A percentile compares a stretch with the other conserved stretches of the same genome.
Evolutionary conservation across 163 green algal species (phyloP).

Genomic region (Chlorella variabilis): DNA sequence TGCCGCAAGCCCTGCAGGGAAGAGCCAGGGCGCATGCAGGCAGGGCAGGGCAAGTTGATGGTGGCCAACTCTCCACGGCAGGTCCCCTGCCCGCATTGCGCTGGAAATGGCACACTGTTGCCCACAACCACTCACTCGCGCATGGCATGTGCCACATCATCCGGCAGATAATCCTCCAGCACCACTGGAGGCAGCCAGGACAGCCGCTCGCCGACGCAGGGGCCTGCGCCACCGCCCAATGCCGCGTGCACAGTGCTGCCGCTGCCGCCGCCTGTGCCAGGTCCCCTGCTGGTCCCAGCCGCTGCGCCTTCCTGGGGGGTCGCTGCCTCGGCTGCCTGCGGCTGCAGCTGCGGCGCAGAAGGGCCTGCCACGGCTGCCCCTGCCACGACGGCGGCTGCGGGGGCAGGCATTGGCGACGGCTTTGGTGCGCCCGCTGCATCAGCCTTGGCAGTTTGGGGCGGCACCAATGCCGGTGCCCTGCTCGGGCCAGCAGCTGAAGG

Average conservation of each 20-base stretch:
- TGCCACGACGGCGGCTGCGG: not conserved
- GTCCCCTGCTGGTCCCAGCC: not conserved
- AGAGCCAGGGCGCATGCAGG: not conserved
- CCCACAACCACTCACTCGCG: not conserved
- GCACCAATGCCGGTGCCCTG: too few relatives aligned
- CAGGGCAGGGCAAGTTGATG: not conserved
- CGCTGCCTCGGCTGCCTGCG: not conserved
- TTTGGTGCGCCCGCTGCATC: too few relatives aligned
- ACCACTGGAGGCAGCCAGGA: not conserved
- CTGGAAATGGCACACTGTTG: too few relatives aligned
- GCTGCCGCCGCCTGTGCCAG: not conserved
- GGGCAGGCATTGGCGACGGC: not conserved
- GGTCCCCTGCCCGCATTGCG: too few relatives aligned
- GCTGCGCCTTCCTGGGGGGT: not conserved
- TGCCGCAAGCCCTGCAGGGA: not conserved
- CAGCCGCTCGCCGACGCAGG: not conserved
- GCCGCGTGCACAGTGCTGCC: too few relatives aligned
- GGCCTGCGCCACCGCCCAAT: not conserved
- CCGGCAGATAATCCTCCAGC: not conserved
- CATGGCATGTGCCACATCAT: not conserved
- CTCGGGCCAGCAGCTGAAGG: too few relatives aligned
- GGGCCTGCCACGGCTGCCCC: not conserved
- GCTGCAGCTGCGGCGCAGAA: not conserved
- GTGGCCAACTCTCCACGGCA: not conserved
- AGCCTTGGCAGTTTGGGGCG: too few relatives aligned